Evolutionary conservation across 2,329 filamentous ascomycete species (phyloP).

Genomic region (Phialophora tarda): DNA sequence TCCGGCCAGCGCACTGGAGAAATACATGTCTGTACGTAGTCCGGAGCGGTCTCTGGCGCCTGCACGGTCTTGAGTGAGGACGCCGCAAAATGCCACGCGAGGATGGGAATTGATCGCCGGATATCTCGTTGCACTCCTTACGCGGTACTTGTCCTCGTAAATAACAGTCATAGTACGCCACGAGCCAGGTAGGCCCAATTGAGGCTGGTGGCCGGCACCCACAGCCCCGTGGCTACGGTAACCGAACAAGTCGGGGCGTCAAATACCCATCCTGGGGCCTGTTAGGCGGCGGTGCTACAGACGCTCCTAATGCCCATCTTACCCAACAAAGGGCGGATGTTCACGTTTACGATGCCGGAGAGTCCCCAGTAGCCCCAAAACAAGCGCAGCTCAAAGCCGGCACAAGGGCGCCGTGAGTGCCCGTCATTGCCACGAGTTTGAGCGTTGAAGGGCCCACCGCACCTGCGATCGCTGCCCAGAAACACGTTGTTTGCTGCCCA

Average conservation of each 20-base stretch:
- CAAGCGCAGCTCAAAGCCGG: background rate
- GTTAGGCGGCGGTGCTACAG: conserved; percentile 1
- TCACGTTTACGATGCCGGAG: conserved; percentile 12
- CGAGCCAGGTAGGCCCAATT: background rate
- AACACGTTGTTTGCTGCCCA: conserved; percentile 11
- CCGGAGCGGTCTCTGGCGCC: background rate
- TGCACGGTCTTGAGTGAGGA: background rate
- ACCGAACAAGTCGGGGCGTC: background rate
- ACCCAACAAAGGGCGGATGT: conserved; percentile 19
- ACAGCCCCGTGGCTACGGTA: background rate
- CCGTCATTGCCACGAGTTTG: conserved; percentile 3
- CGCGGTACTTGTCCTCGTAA: background rate
- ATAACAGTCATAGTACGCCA: background rate
- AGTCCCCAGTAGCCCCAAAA: background rate
- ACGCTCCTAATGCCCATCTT: conserved; percentile 20
- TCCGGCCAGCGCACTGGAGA: background rate
- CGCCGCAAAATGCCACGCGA: conserved; percentile 3
- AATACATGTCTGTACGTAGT: background rate
- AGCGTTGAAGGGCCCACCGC: background rate
- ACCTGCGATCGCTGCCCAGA: background rate
- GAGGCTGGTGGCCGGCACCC: conserved; percentile 3
- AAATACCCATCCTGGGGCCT: background rate
- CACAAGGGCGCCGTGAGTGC: background rate
- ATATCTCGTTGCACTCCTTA: background rate
- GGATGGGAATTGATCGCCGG: background rate